Percentiles rank a stretch among this genome's conserved stretches.
phyloP scores from a whole-genome alignment of 2,329 filamentous ascomycete species.

The Talaromyces sp. region DNA sequence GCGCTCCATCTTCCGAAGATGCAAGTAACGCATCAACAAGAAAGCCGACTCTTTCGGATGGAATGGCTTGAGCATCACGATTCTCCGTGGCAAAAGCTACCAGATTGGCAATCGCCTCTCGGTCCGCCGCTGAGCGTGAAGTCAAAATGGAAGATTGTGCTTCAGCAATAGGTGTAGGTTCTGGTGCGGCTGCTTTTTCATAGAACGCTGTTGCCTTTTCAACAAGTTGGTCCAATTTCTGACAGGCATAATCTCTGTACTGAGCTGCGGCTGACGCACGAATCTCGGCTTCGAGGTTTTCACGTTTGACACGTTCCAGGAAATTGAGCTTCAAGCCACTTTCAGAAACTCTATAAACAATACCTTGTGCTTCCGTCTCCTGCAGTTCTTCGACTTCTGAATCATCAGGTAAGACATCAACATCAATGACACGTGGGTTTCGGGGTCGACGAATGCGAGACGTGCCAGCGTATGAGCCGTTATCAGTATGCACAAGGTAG shows the following conservation, averaged over 20 bases:
- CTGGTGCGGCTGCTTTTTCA: constrained; percentile 5
- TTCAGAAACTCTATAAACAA: constrained; percentile 61
- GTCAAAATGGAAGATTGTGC: constrained; percentile 22
- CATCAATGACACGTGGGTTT: constrained; percentile 60
- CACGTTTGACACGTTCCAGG: constrained; percentile 58
- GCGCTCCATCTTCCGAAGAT: constrained; percentile 25
- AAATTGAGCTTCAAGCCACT: constrained; percentile 69
- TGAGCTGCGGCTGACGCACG: constrained; percentile 22
- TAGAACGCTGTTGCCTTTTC: constrained; percentile 28
- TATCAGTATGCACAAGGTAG: constrained; percentile 46
- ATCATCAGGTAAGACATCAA: constrained; percentile 59
- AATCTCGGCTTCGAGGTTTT: constrained; percentile 23
- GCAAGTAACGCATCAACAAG: constrained; percentile 33
- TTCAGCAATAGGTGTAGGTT: constrained; percentile 21
- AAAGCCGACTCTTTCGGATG: constrained; percentile 25
- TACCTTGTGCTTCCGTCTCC: constrained; percentile 60
- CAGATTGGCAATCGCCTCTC: constrained; percentile 33
- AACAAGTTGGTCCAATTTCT: constrained; percentile 26
- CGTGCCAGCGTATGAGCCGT: constrained; percentile 42
- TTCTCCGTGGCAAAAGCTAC: constrained; percentile 27
- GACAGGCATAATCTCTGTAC: constrained; percentile 26
- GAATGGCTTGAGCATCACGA: constrained; percentile 14
- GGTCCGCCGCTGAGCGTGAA: constrained; percentile 29
- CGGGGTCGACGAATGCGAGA: constrained; percentile 35
- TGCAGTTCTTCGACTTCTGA: constrained; percentile 56